Conservation (phyloP, 2,329 filamentous ascomycete genomes). For the Fusarium setosum region DNA sequence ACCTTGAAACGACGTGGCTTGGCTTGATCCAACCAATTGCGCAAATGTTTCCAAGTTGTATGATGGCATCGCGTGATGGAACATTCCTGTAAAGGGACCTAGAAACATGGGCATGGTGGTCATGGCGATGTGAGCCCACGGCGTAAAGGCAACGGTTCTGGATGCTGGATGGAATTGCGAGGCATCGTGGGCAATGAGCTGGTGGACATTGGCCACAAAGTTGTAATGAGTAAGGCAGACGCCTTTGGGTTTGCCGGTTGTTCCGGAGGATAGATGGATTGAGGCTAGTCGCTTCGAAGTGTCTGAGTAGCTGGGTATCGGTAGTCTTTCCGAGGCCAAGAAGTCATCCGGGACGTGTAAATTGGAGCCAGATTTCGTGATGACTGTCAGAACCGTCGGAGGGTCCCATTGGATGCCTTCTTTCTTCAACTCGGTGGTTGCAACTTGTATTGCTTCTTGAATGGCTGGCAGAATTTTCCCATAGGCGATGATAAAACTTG, state of each 20-base stretch:
- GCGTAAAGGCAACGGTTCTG: slow-evolving; percentile 54
- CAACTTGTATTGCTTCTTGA: slow-evolving; percentile 48
- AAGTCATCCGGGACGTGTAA: slow-evolving; percentile 50
- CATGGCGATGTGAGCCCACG: slow-evolving; percentile 57
- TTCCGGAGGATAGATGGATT: slow-evolving; percentile 65
- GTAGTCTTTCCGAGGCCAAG: slow-evolving; percentile 42
- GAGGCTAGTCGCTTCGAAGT: slow-evolving; percentile 50
- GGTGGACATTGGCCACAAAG: slow-evolving; percentile 73
- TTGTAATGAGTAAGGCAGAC: slow-evolving; percentile 81
- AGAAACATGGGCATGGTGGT: slow-evolving; percentile 58
- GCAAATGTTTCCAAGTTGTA: slow-evolving; percentile 51
- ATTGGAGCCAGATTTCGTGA: slow-evolving; percentile 36
- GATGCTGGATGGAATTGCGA: slow-evolving; percentile 48
- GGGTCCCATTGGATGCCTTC: slow-evolving; percentile 47
- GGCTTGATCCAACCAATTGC: slow-evolving; percentile 47
- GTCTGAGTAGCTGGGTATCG: slow-evolving; percentile 51
- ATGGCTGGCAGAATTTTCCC: slow-evolving; percentile 46
- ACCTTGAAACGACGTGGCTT: slow-evolving; percentile 53
- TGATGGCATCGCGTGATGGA: slow-evolving; percentile 56
- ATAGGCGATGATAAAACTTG: slow-evolving; percentile 54
- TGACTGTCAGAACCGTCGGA: slow-evolving; percentile 50
- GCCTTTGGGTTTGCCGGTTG: slow-evolving; percentile 84
- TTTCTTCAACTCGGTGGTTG: slow-evolving; percentile 38
- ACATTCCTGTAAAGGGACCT: slow-evolving; percentile 56
- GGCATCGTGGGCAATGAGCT: slow-evolving; percentile 52